Base-by-base conservation (phyloP, 2,329 filamentous ascomycete genomes). In the Elsinoe ampelina region DNA sequence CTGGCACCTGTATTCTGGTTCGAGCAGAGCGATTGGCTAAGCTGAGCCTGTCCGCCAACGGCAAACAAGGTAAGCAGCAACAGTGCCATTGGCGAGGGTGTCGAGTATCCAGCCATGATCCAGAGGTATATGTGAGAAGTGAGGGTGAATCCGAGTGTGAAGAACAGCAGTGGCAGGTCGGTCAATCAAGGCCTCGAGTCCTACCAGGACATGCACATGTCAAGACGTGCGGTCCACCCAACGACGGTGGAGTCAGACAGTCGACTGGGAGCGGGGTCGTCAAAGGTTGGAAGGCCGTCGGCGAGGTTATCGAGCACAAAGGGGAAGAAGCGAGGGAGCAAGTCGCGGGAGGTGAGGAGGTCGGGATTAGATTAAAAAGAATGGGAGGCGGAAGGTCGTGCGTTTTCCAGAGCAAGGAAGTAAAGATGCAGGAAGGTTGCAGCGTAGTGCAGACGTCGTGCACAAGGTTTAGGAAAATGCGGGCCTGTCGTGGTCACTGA, bases 1-100 rank as follows among this genome's bases (percentile, higher is more conserved):
- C 64, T 65, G 5, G 68, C 68, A 7, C 67, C 70, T 13, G 70
- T 70, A 61, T 77, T 77, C 52, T 75, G 66, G 39, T 64, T 69
- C 5, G 75, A 76, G 64, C 75, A 77, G 62, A 75, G 76, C 45
- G 61, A 45, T 58, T 71, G 67, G 11, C 66, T 63, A 26, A 70
- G 62, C 13, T 36, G 32, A 38, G 59, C 65, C 45, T 60, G 60
- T 35, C 56, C 59, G 42, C 55, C 6, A 42, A 30, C 36, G 15
- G 59, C 45, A 32, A 58, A 52, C 30, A 61, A 38, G 26, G 50
- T 43, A 11, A 58, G 54, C 20, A 56, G 32, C 57, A 61, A 52
- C 26, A 58, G 52, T 20, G 7, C 45, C 45, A 20, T 5, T 11
- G 45, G 10, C 45, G 30, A 35, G 15, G 26, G 13, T 50, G 19